Conservation (phyloP, 1,139 yeast species). For the Saccharomycopsis hybrid region DNA sequence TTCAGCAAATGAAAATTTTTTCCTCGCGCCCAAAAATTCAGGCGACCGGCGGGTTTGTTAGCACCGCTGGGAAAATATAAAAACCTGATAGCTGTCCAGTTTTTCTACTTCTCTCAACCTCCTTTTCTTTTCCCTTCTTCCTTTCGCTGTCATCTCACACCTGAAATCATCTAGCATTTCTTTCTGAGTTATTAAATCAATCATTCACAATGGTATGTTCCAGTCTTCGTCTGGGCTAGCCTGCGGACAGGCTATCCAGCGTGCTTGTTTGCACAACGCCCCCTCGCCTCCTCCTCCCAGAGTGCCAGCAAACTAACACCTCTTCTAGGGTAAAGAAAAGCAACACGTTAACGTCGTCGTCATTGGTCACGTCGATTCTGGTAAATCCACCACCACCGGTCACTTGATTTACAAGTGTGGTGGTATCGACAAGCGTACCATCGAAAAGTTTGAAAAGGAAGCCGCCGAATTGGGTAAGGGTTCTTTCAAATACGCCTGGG, state of each 20-base stretch:
- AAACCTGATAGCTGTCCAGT: background rate
- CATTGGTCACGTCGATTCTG: constrained; percentile 99
- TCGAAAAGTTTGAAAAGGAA: constrained; percentile 97
- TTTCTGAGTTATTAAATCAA: constrained; percentile 29
- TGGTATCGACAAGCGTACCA: constrained; percentile 75
- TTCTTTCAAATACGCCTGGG: constrained; percentile 99
- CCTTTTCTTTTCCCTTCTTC: constrained; percentile 14
- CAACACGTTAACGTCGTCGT: constrained; percentile 98
- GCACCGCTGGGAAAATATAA: background rate
- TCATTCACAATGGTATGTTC: constrained; percentile 30
- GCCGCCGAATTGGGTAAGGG: constrained; percentile 98
- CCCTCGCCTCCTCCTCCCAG: no score
- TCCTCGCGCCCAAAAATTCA: background rate
- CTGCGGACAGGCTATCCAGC: no score
- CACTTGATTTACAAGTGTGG: constrained; percentile 96
- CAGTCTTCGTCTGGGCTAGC: no score
- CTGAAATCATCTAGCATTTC: constrained; percentile 36
- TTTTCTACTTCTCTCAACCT: constrained; percentile 2
- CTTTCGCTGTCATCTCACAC: constrained; percentile 38
- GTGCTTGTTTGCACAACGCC: no score
- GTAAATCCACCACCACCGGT: constrained; percentile 98
- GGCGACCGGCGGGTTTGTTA: no score
- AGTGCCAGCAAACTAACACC: no score
- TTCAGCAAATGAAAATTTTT: constrained; percentile 4
- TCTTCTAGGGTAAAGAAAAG: constrained; percentile 75